Base-by-base conservation (phyloP, 495 filamentous ascomycete species). In the Xylaria intraflava region DNA sequence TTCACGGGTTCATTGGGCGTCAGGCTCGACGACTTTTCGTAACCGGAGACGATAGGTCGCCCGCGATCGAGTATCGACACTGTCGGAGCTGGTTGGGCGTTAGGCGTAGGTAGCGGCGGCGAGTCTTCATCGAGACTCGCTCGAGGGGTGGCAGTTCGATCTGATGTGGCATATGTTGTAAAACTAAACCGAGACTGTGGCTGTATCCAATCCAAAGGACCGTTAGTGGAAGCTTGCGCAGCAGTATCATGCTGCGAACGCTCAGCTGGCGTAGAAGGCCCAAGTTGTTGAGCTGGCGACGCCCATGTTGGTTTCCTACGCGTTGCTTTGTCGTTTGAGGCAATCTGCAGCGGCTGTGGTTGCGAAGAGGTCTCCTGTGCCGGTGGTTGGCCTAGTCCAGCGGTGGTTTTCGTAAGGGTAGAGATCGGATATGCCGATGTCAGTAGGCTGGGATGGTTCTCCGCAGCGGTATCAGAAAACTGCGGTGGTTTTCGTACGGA, bases 171-270 rank as follows among this genome's bases (percentile, higher is more conserved):
- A 62, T 85, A 85, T 2, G 87, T 89, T 14, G 85, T 85, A 42
- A 83, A 70, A 65, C 84, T 89, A 71, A 88, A 89, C 36, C 85
- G 86, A 49, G 86, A 90, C 0, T 66, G 62, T 7, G 82, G 85
- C 45, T 84, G 75, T 14, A 67, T 60, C 66, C 67, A 74, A 12
- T 62, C 58, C 16, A 23, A 19, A 46, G 61, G 36, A 54, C 59
- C 50, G 45, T 57, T 51, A 29, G 52, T 49, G 42, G 51, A 24
- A 38, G 56, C 47, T 17, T 61, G 52, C 7, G 57, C 38, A 35
- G 52, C 39, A 12, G 51, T 46, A 26, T 58, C 59, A 26, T 63
- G 59, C 51, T 71, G 63, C 23, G 70, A 62, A 56, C 69, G 70
- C 17, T 71, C 53, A 0, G 69, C 69, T 10, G 72, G 70, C 1